These are phyloP conservation scores for Tardiomyces blankii DNA, from an alignment of 1,139 yeast genomes.

Conservation along the genomic window DNA sequence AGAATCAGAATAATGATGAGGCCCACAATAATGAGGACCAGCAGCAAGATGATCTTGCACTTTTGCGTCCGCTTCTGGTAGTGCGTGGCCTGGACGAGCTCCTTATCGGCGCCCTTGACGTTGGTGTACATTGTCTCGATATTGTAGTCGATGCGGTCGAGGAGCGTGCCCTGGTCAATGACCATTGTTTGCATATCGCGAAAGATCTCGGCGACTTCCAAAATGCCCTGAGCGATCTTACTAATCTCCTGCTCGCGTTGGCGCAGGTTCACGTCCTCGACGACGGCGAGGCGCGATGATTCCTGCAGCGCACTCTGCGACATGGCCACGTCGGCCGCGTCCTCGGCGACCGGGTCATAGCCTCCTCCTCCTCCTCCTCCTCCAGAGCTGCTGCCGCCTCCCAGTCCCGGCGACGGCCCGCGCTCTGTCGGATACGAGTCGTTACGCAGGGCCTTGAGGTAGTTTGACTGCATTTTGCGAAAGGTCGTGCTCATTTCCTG, in stretches of 20 bases:
- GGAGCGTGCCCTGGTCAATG: constrained; percentile 88
- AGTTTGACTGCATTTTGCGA: constrained; percentile 79
- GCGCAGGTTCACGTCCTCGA: constrained; percentile 32
- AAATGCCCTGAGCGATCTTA: constrained; percentile 83
- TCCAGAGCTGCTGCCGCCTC: constrained; percentile 2
- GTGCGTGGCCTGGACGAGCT: constrained; percentile 60
- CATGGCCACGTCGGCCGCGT: constrained; percentile 29
- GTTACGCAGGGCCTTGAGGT: constrained; percentile 46
- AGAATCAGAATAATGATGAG: constrained; percentile 60
- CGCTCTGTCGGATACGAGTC: constrained; percentile 13
- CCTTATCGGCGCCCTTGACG: constrained; percentile 66
- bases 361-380: background rate
- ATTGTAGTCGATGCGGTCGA: constrained; percentile 90
- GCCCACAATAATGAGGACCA: constrained; percentile 60
- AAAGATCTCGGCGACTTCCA: constrained; percentile 87
- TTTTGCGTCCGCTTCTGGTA: constrained; percentile 87
- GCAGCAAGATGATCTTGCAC: constrained; percentile 72
- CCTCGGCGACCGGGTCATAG: constrained; percentile 15
- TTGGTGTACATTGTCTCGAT: constrained; percentile 68
- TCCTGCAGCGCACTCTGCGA: constrained; percentile 36
- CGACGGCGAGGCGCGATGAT: constrained; percentile 12
- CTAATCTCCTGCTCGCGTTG: constrained; percentile 85
- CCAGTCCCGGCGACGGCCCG: constrained; percentile 1
- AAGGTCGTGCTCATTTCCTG: constrained; percentile 70
- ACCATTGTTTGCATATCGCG: constrained; percentile 87